Conservation (phyloP, 1,139 yeast genomes). For the Pneumocystis oryctolagi region DNA sequence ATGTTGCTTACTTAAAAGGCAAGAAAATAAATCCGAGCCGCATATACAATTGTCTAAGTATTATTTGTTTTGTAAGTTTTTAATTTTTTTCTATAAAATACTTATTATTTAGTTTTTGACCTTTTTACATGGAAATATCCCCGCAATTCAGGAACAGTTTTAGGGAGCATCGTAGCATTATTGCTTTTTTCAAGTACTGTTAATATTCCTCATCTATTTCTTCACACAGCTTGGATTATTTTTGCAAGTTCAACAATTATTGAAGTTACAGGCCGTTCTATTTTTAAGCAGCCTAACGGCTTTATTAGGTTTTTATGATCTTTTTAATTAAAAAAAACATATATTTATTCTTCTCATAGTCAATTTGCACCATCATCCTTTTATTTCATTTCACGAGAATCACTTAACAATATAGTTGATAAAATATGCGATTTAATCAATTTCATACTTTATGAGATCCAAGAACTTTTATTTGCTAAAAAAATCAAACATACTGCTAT, state of each 20-base stretch:
- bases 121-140: slow-evolving; percentile 12
- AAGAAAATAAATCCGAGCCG: background rate
- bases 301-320: slow-evolving; percentile 7
- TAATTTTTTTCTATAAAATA: background rate
- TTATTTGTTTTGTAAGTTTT: background rate
- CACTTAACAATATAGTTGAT: slow-evolving; percentile 20
- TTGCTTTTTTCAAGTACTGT: slow-evolving; percentile 7
- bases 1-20: background rate
- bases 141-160: slow-evolving; percentile 9
- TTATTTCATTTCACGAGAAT: slow-evolving; percentile 2
- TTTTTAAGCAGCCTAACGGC: slow-evolving; percentile 8
- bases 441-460: slow-evolving; percentile 26
- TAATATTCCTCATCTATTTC: slow-evolving; percentile 10
- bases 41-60: background rate
- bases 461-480: slow-evolving; percentile 50
- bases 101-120: slow-evolving; percentile 4
- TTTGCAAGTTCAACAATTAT: slow-evolving; percentile 10
- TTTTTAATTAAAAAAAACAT: background rate
- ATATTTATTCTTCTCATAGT: slow-evolving; percentile 4
- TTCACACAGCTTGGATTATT: slow-evolving; percentile 9
- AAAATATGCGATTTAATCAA: slow-evolving; percentile 19
- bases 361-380: slow-evolving; percentile 1
- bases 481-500: slow-evolving; percentile 56
- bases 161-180: slow-evolving; percentile 3
- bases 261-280: slow-evolving; percentile 10